phyloP scores from a whole-genome alignment of 1,139 yeast genomes.

The Candida neerlandica region DNA sequence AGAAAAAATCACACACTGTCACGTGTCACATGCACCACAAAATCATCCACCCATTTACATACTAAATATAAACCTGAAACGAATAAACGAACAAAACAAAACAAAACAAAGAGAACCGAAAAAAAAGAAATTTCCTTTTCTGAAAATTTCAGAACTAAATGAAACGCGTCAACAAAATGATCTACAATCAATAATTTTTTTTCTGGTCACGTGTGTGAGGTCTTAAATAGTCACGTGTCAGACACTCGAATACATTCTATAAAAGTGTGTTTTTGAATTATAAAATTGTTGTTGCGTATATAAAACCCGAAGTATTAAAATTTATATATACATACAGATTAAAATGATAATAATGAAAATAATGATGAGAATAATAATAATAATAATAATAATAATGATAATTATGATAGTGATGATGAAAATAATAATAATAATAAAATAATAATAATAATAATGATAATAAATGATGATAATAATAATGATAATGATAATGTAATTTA shows the following conservation, averaged over 20 bases:
- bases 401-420: too few species aligned
- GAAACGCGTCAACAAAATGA: background rate
- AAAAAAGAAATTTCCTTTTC: background rate
- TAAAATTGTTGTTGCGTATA: background rate
- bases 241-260: too few species aligned
- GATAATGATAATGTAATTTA: too few species aligned
- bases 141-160: background rate
- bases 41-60: too few species aligned
- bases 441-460: too few species aligned
- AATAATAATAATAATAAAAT: too few species aligned
- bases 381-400: too few species aligned
- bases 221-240: too few species aligned
- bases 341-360: background rate
- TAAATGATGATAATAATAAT: too few species aligned
- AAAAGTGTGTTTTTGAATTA: too few species aligned
- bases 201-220: background rate
- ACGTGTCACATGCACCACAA: background rate
- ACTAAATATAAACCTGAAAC: background rate
- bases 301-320: background rate
- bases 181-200: too few species aligned
- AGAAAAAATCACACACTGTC: background rate
- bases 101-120: background rate
- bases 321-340: conserved; percentile 1
- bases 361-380: background rate
- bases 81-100: background rate